Conservation (phyloP, 805 yeast genomes). For the Pichia insulana region DNA sequence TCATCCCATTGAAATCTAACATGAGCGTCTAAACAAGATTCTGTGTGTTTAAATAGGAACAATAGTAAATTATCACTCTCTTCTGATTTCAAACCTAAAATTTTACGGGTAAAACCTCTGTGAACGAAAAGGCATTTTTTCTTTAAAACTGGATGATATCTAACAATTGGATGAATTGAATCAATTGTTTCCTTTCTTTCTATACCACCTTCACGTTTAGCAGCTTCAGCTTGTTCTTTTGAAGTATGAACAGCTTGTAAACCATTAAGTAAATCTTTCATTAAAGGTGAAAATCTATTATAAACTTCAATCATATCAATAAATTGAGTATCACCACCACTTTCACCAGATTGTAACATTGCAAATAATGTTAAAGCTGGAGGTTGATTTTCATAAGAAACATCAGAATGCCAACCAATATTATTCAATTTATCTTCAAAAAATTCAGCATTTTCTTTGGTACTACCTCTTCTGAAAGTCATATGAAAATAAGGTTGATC, state of each 20-base stretch:
- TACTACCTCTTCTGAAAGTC: slow-evolving; percentile 43
- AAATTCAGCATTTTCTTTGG: slow-evolving; percentile 29
- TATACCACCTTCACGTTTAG: slow-evolving; percentile 47
- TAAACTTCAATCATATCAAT: slow-evolving; percentile 67
- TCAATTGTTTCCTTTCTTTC: slow-evolving; percentile 58
- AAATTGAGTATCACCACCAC: slow-evolving; percentile 80
- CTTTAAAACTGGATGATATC: slow-evolving; percentile 65
- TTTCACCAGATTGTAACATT: slow-evolving; percentile 44
- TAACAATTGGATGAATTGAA: slow-evolving; percentile 58
- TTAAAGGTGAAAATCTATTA: slow-evolving; percentile 58
- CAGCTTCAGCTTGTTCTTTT: slow-evolving; percentile 56
- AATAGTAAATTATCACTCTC: slow-evolving; percentile 56
- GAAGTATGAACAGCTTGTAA: slow-evolving; percentile 65
- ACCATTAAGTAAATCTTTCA: slow-evolving; percentile 49
- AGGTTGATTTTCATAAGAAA: slow-evolving; percentile 65
- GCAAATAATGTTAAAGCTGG: slow-evolving; percentile 64
- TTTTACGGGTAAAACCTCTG: slow-evolving; percentile 53
- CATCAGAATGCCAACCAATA: slow-evolving; percentile 64
- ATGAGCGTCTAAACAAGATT: slow-evolving; percentile 49
- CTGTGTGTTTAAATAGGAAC: slow-evolving; percentile 45
- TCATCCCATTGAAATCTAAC: slow-evolving; percentile 66
- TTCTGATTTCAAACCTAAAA: slow-evolving; percentile 63
- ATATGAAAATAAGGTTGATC: slow-evolving; percentile 53
- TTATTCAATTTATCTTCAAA: slow-evolving; percentile 30
- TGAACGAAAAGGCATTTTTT: slow-evolving; percentile 51